These are phyloP conservation scores for Venturia oleaginea DNA, from an alignment of 2,329 filamentous ascomycete genomes.

Conservation along the genomic window DNA sequence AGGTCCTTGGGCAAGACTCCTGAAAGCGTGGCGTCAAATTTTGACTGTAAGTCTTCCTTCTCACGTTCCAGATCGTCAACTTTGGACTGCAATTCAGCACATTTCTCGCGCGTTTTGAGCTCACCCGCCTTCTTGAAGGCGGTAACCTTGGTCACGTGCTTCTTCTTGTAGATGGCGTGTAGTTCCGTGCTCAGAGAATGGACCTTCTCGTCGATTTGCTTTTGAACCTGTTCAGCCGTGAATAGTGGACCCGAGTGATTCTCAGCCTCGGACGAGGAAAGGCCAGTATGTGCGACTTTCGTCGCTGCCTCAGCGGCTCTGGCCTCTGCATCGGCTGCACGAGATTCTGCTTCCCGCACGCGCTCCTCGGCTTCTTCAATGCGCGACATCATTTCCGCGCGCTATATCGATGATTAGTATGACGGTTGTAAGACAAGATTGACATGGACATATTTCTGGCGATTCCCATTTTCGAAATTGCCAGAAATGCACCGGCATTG, in stretches of 20 bases:
- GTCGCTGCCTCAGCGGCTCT: conserved; percentile 44
- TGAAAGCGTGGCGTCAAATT: conserved; percentile 57
- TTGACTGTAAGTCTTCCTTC: conserved; percentile 62
- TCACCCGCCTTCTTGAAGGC: conserved; percentile 79
- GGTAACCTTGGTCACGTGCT: conserved; percentile 92
- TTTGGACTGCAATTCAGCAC: conserved; percentile 65
- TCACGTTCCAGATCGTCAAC: conserved; percentile 62
- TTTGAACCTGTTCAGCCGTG: conserved; percentile 37
- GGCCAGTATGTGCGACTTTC: conserved; percentile 31
- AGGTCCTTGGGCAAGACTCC: conserved; percentile 33
- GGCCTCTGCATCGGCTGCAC: conserved; percentile 59
- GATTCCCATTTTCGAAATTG: background rate
- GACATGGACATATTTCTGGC: too few relatives aligned
- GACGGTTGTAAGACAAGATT: background rate
- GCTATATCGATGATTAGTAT: conserved; percentile 32
- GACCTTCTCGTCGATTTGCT: conserved; percentile 83
- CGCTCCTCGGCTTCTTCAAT: conserved; percentile 65
- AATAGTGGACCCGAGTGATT: conserved; percentile 31
- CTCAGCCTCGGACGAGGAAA: background rate
- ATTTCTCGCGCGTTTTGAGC: conserved; percentile 78
- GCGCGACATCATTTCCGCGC: conserved; percentile 66
- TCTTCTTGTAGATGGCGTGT: conserved; percentile 88
- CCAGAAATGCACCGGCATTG: background rate
- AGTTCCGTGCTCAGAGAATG: conserved; percentile 67
- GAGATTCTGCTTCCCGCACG: conserved; percentile 63